phyloP scores from a whole-genome alignment of 2,329 filamentous ascomycete genomes.

The Triangularia verruculosa region DNA sequence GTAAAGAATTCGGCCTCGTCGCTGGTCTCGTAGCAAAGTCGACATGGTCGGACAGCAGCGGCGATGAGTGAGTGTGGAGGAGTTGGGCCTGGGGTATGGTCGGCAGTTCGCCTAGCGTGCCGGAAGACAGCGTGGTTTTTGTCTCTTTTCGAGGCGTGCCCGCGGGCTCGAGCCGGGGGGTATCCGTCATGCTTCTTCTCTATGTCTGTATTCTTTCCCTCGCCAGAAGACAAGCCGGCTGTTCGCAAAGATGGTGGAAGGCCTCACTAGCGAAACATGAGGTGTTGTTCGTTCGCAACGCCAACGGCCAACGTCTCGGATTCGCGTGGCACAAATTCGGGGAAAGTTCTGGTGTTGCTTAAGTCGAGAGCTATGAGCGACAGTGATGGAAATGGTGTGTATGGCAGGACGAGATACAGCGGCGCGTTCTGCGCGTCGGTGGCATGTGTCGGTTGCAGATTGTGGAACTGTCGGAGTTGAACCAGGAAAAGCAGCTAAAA shows the following conservation, averaged over 20 bases:
- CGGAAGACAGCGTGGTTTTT: slow-evolving; percentile 20
- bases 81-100: slow-evolving; percentile 26
- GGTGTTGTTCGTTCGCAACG: background rate
- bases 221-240: background rate
- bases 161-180: slow-evolving; percentile 14
- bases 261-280: slow-evolving; percentile 28
- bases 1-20: slow-evolving; percentile 17
- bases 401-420: background rate
- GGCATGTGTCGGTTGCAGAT: slow-evolving; percentile 2
- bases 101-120: slow-evolving; percentile 24
- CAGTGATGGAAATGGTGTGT: background rate
- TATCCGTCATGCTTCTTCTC: slow-evolving; percentile 22
- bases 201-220: background rate
- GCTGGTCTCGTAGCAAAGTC: slow-evolving; percentile 26
- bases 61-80: slow-evolving; percentile 16
- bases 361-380: no score
- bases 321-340: background rate
- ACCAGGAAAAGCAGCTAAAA: background rate
- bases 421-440: background rate
- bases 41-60: slow-evolving; percentile 28
- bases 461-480: slow-evolving; percentile 5
- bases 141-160: slow-evolving; percentile 20
- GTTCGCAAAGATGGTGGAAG: slow-evolving; percentile 1
- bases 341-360: no score
- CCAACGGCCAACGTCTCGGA: no score